Evolutionary conservation across 2,329 filamentous ascomycete genomes (phyloP).

Genomic region (Aspergillus versicolor): DNA sequence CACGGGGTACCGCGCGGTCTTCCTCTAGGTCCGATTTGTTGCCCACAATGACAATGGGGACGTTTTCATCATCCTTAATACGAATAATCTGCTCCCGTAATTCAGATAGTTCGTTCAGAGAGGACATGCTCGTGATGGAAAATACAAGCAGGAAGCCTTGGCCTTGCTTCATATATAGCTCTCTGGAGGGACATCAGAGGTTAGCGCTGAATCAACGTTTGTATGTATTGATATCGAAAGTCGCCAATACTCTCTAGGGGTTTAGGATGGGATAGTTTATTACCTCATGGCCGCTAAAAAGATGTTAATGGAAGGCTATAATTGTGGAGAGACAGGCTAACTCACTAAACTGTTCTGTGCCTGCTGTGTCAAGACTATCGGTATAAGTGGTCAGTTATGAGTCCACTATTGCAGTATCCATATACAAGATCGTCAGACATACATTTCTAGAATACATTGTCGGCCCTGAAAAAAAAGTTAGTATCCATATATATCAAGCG

Average conservation of each 20-base stretch:
- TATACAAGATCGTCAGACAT: slow-evolving; percentile 37
- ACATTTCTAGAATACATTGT: slow-evolving; percentile 89
- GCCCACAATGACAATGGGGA: slow-evolving; percentile 85
- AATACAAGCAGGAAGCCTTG: slow-evolving; percentile 91
- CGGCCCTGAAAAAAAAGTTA: slow-evolving; percentile 60
- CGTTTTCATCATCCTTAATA: slow-evolving; percentile 82
- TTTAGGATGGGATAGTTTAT: slow-evolving; percentile 8
- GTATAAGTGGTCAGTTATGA: slow-evolving; percentile 14
- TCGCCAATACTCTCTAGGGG: neutral
- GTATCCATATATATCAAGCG: slow-evolving; percentile 26
- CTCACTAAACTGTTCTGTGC: slow-evolving; percentile 90
- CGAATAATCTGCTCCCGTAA: slow-evolving; percentile 86
- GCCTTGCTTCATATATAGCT: slow-evolving; percentile 90
- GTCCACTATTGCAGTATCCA: neutral
- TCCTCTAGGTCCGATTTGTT: slow-evolving; percentile 92
- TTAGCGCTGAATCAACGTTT: neutral
- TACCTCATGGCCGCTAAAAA: slow-evolving; percentile 58
- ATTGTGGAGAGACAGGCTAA: slow-evolving; percentile 19
- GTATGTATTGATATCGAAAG: neutral
- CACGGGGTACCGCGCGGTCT: slow-evolving; percentile 73
- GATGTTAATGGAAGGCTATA: slow-evolving; percentile 17
- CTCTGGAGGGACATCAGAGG: slow-evolving; percentile 46
- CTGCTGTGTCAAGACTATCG: slow-evolving; percentile 76
- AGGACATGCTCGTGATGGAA: slow-evolving; percentile 82
- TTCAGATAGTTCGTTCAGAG: slow-evolving; percentile 76